These are phyloP conservation scores for Erodium moschatum DNA, from an alignment of 441 rosid species.

Conservation along the genomic window DNA sequence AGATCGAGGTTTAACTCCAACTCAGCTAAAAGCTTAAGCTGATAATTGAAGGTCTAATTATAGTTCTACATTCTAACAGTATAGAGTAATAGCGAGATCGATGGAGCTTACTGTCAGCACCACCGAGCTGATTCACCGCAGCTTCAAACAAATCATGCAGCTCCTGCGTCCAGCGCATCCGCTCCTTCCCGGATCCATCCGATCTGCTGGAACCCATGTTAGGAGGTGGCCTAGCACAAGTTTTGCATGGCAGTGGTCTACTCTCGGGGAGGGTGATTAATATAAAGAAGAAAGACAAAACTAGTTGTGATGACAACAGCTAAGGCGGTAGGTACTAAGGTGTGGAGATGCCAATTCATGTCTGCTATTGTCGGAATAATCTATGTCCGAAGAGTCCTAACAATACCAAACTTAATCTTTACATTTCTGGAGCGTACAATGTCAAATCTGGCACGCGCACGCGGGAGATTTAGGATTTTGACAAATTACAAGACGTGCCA, in stretches of 20 bases:
- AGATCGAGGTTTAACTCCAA: no score
- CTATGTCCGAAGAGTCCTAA: not conserved
- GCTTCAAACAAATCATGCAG: conserved; percentile 47
- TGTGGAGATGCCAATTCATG: not conserved
- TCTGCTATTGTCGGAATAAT: conserved; percentile 5
- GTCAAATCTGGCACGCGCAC: no score
- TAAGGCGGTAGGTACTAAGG: not conserved
- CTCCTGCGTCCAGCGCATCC: conserved; percentile 52
- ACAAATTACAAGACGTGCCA: no score
- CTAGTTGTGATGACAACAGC: not conserved
- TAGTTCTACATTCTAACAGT: no score
- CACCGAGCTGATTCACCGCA: conserved; percentile 57
- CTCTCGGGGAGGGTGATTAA: not conserved
- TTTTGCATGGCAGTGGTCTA: not conserved
- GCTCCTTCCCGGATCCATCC: conserved; percentile 38
- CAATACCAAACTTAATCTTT: not conserved
- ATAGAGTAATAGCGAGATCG: no score
- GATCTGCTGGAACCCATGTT: conserved; percentile 36
- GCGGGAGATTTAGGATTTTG: no score
- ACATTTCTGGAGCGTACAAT: no score
- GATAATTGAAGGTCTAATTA: no score
- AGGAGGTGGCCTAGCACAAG: not conserved
- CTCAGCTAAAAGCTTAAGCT: no score
- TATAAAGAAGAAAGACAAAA: not conserved
- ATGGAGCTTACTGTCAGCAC: conserved; percentile 47